Percentiles rank a stretch among this genome's conserved stretches.
These are phyloP conservation scores for Ustilago curta DNA, from an alignment of 1,284 basidiomycete species.

Conservation along the genomic window DNA sequence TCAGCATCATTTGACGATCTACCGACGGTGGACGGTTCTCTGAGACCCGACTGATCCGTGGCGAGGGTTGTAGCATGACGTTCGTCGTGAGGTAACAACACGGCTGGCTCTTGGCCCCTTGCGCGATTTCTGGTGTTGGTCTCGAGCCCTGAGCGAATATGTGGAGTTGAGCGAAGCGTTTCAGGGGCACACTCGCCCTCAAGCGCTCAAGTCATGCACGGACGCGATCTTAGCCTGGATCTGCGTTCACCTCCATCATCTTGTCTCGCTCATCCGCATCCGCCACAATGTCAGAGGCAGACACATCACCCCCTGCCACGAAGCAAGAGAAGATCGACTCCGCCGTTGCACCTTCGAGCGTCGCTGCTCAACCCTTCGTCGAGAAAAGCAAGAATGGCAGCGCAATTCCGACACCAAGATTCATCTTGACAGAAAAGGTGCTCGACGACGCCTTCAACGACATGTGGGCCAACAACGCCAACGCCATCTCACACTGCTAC, in stretches of 20 bases:
- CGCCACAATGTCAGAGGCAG: constrained; percentile 13
- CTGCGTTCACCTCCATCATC: not conserved
- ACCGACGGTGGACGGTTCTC: too few relatives aligned
- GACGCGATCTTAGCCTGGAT: not conserved
- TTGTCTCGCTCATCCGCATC: not conserved
- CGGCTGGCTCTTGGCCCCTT: not conserved
- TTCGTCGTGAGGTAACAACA: not conserved
- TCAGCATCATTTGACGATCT: not conserved
- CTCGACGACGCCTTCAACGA: constrained; percentile 73
- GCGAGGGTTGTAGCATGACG: not conserved
- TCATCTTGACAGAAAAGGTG: constrained; percentile 37
- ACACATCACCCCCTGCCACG: constrained; percentile 15
- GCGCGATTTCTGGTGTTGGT: constrained; percentile 1
- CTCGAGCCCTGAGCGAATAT: not conserved
- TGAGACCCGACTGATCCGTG: not conserved
- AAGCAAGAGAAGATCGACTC: constrained; percentile 21
- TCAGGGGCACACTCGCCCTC: constrained; percentile 17
- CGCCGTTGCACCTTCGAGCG: constrained; percentile 23
- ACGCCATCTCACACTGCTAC: constrained; percentile 62
- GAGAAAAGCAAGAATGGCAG: not conserved
- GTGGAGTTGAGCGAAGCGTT: constrained; percentile 12
- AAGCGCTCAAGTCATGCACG: constrained; percentile 1
- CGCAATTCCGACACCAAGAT: constrained; percentile 4
- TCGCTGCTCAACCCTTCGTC: constrained; percentile 4
- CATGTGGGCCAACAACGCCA: constrained; percentile 94